These are phyloP conservation scores for Kodamaea lidongshanica DNA, from an alignment of 805 yeast species.

Conservation along the genomic window DNA sequence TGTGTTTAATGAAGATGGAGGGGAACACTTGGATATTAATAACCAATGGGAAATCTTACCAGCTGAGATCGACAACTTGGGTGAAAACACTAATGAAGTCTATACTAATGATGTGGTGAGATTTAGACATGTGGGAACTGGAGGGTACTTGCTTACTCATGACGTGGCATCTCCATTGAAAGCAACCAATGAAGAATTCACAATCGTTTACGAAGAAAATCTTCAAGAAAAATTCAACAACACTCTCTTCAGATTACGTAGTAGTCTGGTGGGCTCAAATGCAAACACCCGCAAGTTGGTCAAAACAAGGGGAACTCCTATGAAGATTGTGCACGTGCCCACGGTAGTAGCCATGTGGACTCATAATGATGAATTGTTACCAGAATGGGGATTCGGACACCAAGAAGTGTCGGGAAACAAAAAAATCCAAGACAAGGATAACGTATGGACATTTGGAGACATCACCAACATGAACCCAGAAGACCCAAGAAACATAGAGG, in stretches of 20 bases:
- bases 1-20: conserved; percentile 33
- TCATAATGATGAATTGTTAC: conserved; percentile 72
- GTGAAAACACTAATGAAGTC: conserved; percentile 27
- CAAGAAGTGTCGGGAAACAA: conserved; percentile 95
- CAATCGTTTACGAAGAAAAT: conserved; percentile 59
- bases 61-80: conserved; percentile 31
- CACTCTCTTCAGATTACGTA: conserved; percentile 72
- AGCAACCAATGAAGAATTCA: conserved; percentile 92
- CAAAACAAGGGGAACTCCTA: conserved; percentile 62
- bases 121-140: conserved; percentile 73
- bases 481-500: conserved; percentile 57
- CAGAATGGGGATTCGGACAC: conserved; percentile 92
- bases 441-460: conserved; percentile 70
- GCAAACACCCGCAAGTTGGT: conserved; percentile 36
- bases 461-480: conserved; percentile 49
- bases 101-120: conserved; percentile 69
- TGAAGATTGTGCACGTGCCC: conserved; percentile 74
- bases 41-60: conserved; percentile 88
- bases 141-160: conserved; percentile 77
- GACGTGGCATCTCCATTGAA: conserved; percentile 93
- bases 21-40: conserved; percentile 44
- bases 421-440: conserved; percentile 58
- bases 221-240: conserved; percentile 49
- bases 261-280: conserved; percentile 28
- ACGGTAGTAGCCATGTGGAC: conserved; percentile 95